Percentiles rank a stretch among this genome's conserved stretches.
phyloP scores from a whole-genome alignment of 495 filamentous ascomycete genomes.

The Cryomyces minteri region DNA sequence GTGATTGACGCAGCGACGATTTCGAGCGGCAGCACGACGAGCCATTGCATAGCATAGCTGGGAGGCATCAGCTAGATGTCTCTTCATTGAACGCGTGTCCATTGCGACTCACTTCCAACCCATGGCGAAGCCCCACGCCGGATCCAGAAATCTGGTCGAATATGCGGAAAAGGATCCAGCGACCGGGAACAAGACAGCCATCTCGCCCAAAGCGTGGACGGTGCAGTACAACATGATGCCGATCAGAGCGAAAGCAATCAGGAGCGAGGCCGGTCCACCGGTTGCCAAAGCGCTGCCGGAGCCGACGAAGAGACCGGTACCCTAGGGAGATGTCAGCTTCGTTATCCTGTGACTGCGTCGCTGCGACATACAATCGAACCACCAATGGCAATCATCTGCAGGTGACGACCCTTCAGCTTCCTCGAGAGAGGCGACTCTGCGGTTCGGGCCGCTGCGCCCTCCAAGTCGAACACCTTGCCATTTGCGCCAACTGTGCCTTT shows the following conservation, averaged over 20 bases:
- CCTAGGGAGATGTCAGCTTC: slow-evolving; percentile 20
- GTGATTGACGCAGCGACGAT: slow-evolving; percentile 83
- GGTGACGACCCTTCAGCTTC: slow-evolving; percentile 62
- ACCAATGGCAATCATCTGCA: slow-evolving; percentile 96
- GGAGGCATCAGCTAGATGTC: slow-evolving; percentile 3
- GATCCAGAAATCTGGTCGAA: slow-evolving; percentile 82
- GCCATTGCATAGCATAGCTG: slow-evolving; percentile 86
- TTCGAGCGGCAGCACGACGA: slow-evolving; percentile 73
- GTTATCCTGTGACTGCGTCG: neutral
- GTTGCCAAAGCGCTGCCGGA: slow-evolving; percentile 59
- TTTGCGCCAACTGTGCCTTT: slow-evolving; percentile 32
- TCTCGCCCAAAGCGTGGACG: slow-evolving; percentile 78
- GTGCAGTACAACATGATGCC: slow-evolving; percentile 86
- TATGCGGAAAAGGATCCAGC: slow-evolving; percentile 88
- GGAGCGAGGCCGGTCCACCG: slow-evolving; percentile 74
- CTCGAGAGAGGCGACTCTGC: slow-evolving; percentile 61
- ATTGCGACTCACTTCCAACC: slow-evolving; percentile 60
- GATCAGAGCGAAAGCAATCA: slow-evolving; percentile 69
- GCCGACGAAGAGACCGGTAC: slow-evolving; percentile 81
- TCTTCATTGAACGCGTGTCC: neutral
- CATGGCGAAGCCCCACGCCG: slow-evolving; percentile 96
- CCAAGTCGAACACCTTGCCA: slow-evolving; percentile 53
- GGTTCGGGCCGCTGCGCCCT: slow-evolving; percentile 53
- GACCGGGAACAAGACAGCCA: slow-evolving; percentile 80
- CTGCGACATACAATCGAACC: slow-evolving; percentile 57